Evolutionary conservation across 257 asterid species (phyloP).

Genomic region (Ilex asprella): DNA sequence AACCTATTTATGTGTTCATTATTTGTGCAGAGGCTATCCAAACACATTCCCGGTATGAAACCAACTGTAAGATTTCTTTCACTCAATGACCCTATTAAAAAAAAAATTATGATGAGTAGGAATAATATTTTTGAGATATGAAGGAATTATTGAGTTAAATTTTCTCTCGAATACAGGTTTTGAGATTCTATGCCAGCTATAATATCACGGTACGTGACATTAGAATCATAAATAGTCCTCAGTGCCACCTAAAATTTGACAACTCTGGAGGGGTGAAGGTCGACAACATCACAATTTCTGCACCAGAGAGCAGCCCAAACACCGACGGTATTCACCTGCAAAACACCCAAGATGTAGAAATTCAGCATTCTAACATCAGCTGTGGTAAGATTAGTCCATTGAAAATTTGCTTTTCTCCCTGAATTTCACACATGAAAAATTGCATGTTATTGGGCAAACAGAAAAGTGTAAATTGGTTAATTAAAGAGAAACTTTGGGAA

Average conservation of each 20-base stretch:
- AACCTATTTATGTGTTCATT: neutral
- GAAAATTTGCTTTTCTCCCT: no score
- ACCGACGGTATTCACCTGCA: conserved; percentile 90
- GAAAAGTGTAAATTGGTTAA: no score
- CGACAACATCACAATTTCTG: conserved; percentile 55
- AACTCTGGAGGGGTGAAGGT: conserved; percentile 47
- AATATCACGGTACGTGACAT: conserved; percentile 51
- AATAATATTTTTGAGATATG: neutral
- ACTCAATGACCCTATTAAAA: no score
- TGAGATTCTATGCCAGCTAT: conserved; percentile 62
- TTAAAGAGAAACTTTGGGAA: no score
- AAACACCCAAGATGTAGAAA: conserved; percentile 68
- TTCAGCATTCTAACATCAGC: conserved; percentile 55
- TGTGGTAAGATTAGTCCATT: conserved; percentile 31
- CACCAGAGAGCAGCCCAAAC: conserved; percentile 70
- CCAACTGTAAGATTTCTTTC: conserved; percentile 57
- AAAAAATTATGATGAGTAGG: neutral
- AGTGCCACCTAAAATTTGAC: conserved; percentile 78
- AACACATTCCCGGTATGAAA: conserved; percentile 31
- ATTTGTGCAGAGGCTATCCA: conserved; percentile 33
- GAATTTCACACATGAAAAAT: neutral
- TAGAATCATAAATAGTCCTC: conserved; percentile 54
- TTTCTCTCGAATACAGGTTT: conserved; percentile 31
- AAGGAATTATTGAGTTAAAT: neutral
- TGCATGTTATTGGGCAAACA: neutral